Percentiles rank a stretch among this genome's conserved stretches.
phyloP scores from a whole-genome alignment of 441 rosid species.

The Syzygium malaccense region DNA sequence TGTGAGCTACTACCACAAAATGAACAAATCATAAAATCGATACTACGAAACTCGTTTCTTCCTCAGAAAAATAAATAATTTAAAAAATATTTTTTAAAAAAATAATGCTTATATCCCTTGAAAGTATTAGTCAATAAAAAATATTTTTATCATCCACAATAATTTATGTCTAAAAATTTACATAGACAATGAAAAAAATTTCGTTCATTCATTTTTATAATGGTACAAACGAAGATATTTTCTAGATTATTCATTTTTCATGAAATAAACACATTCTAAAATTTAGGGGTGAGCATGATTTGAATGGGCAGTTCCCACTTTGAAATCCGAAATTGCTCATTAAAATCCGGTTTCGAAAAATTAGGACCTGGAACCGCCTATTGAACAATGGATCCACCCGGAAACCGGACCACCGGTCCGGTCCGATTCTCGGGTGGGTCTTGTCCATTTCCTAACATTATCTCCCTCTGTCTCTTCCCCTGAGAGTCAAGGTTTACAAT shows the following conservation, averaged over 20 bases:
- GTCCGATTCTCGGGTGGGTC: no score
- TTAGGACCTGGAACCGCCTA: fast-evolving
- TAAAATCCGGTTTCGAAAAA: no score
- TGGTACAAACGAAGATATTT: fast-evolving
- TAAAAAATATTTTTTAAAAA: not conserved
- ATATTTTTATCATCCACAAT: not conserved
- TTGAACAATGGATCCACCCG: no score
- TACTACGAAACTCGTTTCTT: not conserved
- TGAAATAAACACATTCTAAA: fast-evolving
- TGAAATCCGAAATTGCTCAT: no score
- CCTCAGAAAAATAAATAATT: fast-evolving
- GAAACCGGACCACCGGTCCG: fast-evolving
- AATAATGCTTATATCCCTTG: not conserved
- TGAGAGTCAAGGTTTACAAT: no score
- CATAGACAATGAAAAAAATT: fast-evolving
- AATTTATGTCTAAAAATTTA: fast-evolving
- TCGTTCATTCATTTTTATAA: not conserved
- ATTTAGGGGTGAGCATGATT: no score
- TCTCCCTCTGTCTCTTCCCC: no score
- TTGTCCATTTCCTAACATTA: no score
- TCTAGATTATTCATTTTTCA: fast-evolving
- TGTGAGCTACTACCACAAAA: not conserved
- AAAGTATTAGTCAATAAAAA: not conserved
- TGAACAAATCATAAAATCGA: not conserved
- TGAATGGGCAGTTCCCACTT: no score